A percentile compares a stretch with the other conserved stretches of the same genome.
Conservation (phyloP, 2,329 filamentous ascomycete genomes). For the Lojkania enalia region DNA sequence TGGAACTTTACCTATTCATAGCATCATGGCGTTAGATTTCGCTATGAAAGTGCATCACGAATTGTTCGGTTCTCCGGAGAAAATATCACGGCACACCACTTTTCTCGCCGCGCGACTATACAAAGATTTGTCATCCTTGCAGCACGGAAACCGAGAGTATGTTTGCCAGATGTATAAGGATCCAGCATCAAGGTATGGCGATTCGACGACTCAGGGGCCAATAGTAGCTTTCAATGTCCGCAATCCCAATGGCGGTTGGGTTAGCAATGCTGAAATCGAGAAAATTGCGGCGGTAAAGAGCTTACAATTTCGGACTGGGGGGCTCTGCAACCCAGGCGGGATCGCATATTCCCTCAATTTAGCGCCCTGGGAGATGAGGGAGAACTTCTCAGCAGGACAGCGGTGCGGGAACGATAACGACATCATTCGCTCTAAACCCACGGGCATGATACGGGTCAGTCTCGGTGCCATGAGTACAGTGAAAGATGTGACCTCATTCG, state of each 20-base stretch:
- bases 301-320: conserved; percentile 85
- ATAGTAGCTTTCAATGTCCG: conserved; percentile 82
- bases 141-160: conserved; percentile 67
- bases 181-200: conserved; percentile 46
- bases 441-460: conserved; percentile 82
- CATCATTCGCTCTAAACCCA: conserved; percentile 80
- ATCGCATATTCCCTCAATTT: conserved; percentile 74
- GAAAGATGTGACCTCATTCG: conserved; percentile 71
- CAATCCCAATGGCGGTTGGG: conserved; percentile 70
- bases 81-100: conserved; percentile 71
- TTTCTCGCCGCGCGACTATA: conserved; percentile 65
- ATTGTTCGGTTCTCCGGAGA: conserved; percentile 72
- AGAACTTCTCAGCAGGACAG: conserved; percentile 82
- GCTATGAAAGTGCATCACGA: conserved; percentile 71
- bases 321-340: conserved; percentile 89
- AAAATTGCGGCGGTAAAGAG: conserved; percentile 77
- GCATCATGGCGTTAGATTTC: conserved; percentile 76
- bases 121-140: conserved; percentile 60
- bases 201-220: conserved; percentile 64
- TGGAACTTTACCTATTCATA: conserved; percentile 88
- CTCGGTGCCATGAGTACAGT: conserved; percentile 87
- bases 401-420: conserved; percentile 84
- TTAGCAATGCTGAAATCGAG: conserved; percentile 83
- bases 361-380: conserved; percentile 77
- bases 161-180: conserved; percentile 70